Conservation (phyloP, 2,329 filamentous ascomycete species). For the Cytospora piceae region DNA sequence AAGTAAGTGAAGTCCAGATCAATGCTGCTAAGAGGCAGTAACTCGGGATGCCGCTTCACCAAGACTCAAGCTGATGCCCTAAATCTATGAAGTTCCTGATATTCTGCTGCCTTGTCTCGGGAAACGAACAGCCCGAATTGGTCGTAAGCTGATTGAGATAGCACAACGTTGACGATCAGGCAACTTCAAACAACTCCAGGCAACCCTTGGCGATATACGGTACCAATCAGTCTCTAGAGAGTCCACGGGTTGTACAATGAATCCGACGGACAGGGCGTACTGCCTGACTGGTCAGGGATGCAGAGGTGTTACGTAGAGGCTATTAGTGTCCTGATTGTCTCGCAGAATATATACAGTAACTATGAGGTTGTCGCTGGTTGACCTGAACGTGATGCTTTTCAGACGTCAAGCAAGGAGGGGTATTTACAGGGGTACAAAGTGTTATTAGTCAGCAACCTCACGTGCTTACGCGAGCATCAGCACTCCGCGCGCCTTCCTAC, state of each 20-base stretch:
- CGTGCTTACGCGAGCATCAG: slow-evolving; percentile 11
- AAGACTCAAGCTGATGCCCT: not conserved
- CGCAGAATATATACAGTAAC: too few relatives aligned
- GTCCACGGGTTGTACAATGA: too few relatives aligned
- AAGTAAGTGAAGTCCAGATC: not conserved
- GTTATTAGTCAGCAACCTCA: slow-evolving; percentile 15
- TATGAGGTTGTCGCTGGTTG: too few relatives aligned
- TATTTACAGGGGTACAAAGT: not conserved
- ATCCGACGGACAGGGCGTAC: too few relatives aligned
- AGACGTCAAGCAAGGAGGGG: too few relatives aligned
- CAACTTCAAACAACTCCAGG: not conserved
- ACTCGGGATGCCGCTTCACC: too few relatives aligned
- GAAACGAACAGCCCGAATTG: not conserved
- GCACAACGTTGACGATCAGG: not conserved
- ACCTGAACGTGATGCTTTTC: too few relatives aligned
- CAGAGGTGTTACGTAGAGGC: too few relatives aligned
- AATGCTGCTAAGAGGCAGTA: not conserved
- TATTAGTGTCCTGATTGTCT: not conserved
- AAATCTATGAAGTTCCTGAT: not conserved
- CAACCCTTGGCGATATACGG: not conserved
- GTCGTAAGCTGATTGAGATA: not conserved
- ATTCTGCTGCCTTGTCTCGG: slow-evolving; percentile 5
- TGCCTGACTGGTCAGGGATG: too few relatives aligned
- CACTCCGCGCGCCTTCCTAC: not conserved
- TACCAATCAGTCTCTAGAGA: not conserved